Conservation (phyloP, 2,329 filamentous ascomycete species). For the Phialophora expanda region DNA sequence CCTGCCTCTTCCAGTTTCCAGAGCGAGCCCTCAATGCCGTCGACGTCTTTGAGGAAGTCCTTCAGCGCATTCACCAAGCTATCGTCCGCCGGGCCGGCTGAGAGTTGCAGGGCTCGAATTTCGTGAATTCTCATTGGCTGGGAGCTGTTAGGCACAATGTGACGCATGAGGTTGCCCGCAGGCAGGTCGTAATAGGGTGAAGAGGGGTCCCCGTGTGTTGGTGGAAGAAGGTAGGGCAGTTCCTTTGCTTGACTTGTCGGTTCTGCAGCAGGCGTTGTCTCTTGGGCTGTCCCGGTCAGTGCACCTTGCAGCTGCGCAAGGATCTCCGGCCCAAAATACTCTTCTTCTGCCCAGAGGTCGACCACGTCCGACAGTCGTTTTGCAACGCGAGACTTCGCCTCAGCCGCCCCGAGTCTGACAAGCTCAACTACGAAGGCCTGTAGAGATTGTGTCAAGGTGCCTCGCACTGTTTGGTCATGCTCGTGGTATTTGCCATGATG, state of each 20-base stretch:
- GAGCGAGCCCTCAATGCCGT: slow-evolving; percentile 58
- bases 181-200: slow-evolving; percentile 82
- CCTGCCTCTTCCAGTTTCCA: slow-evolving; percentile 60
- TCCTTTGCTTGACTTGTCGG: slow-evolving; percentile 34
- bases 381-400: slow-evolving; percentile 66
- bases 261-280: neutral
- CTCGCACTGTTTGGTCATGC: slow-evolving; percentile 48
- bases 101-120: slow-evolving; percentile 73
- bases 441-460: slow-evolving; percentile 59
- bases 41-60: slow-evolving; percentile 70
- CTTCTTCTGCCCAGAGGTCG: slow-evolving; percentile 70
- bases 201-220: slow-evolving; percentile 74
- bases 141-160: slow-evolving; percentile 76
- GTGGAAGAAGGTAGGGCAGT: slow-evolving; percentile 74
- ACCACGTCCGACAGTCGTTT: slow-evolving; percentile 69
- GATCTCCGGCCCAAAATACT: slow-evolving; percentile 63
- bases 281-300: slow-evolving; percentile 1
- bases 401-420: slow-evolving; percentile 61
- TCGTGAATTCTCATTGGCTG: slow-evolving; percentile 73
- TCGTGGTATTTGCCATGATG: slow-evolving; percentile 66
- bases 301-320: slow-evolving; percentile 63
- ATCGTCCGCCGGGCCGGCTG: slow-evolving; percentile 70
- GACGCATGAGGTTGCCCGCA: slow-evolving; percentile 78
- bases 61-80: slow-evolving; percentile 72
- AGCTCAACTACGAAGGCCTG: slow-evolving; percentile 67